Evolutionary conservation across 1,284 basidiomycete species (phyloP), one percentile per base, ranked within the genome.

Genomic region (Schizophyllum amplum): DNA sequence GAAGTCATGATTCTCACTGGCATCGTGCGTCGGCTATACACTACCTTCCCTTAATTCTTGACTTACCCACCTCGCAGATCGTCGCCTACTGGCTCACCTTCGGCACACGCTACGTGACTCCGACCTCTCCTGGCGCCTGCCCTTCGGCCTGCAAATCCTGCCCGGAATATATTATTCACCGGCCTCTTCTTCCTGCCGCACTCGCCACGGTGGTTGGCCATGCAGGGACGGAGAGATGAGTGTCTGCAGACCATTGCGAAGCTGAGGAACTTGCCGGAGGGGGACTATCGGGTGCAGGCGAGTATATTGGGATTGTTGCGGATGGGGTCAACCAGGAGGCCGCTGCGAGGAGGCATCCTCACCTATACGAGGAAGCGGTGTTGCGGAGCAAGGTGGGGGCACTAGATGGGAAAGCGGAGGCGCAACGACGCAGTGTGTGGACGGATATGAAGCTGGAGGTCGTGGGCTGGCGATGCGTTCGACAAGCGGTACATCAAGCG

Each of bases 271-370:
- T 67, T 72, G 27, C 61, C 72, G 42, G 61, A 61, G 17, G 67
- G 67, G 21, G 74, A 75, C 64, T 66, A 56, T n/a, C 46, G 24
- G n/a, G 23, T 25, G 21, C 52, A 55, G 84, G 74, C 6, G 88
- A 90, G 64, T 67, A 88, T 11, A 65, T 88, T 20, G 87, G 90
- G 69, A 90, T 90, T 83, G 78, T 75, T 59, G 81, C 84, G 1
- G 84, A 88, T 61, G 77, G 71, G 5, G 72, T 88, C 20, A 73
- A 83, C n/a, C 67, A 67, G 53, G n/a, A 47, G 33, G 33, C 33
- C 13, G 33, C 33, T 9, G 33, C 33, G 7, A 9, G 33, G 3
- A 3, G 33, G 33, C 33, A 42, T 42, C 33, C 33, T 2, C 11
- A 42, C 13, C 17, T 42, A 17, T 17, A 42, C 7, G 33, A 3